Conservation (phyloP, 805 yeast species). For the Candida chauliodis region DNA sequence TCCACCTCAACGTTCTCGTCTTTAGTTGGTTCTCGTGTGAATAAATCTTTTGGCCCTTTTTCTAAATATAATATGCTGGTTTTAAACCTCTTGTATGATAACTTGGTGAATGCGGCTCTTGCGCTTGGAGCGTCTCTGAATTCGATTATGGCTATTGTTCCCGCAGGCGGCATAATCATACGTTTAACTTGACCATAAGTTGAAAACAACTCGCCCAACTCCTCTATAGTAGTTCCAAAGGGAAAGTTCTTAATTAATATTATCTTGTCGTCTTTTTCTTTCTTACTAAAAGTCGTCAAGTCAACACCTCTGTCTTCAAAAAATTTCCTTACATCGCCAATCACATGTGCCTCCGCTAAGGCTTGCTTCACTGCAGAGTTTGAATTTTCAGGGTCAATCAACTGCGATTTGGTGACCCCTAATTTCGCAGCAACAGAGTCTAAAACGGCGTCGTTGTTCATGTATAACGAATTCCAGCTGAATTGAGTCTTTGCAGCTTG, state of each 20-base stretch:
- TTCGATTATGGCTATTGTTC: constrained; percentile 92
- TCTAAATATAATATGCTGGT: constrained; percentile 86
- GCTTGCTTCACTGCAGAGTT: constrained; percentile 95
- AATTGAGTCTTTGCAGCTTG: constrained; percentile 85
- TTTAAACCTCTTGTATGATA: constrained; percentile 84
- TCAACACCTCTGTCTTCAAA: constrained; percentile 87
- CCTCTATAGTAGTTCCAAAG: constrained; percentile 76
- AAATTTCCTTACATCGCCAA: constrained; percentile 84
- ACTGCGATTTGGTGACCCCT: constrained; percentile 78
- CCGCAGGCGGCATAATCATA: constrained; percentile 91
- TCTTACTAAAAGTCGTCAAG: constrained; percentile 60
- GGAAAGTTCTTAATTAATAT: constrained; percentile 90
- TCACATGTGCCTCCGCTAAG: constrained; percentile 92
- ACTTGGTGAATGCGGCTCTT: constrained; percentile 81
- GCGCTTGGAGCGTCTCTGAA: constrained; percentile 80
- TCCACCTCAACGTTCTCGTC: constrained; percentile 26
- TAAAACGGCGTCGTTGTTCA: constrained; percentile 89
- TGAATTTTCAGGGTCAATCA: constrained; percentile 83
- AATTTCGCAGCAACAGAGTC: constrained; percentile 82
- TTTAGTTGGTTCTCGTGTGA: constrained; percentile 54
- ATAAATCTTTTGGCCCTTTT: constrained; percentile 85
- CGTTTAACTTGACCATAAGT: constrained; percentile 78
- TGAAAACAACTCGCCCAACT: constrained; percentile 75
- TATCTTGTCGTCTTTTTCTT: constrained; percentile 74
- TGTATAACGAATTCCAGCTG: constrained; percentile 90